phyloP scores from a whole-genome alignment of 2,329 filamentous ascomycete species.

The Pestalotiopsis sp. region DNA sequence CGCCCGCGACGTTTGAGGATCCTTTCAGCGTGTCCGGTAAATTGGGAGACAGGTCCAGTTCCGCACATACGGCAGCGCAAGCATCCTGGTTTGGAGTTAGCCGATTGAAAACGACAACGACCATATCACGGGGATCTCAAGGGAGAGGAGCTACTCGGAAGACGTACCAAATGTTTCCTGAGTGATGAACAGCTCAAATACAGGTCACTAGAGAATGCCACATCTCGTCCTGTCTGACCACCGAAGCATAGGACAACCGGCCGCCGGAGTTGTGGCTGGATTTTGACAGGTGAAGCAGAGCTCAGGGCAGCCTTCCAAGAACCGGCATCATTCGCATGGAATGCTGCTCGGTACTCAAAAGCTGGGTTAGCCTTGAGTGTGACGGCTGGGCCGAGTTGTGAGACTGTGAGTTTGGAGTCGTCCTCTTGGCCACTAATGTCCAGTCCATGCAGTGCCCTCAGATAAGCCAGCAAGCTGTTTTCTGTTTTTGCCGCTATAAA shows the following conservation, averaged over 20 bases:
- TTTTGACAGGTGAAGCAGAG: neutral
- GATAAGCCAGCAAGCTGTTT: neutral
- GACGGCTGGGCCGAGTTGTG: neutral
- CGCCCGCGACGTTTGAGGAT: constrained; percentile 20
- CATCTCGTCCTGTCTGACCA: neutral
- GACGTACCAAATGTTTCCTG: neutral
- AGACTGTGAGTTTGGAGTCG: neutral
- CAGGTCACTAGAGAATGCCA: neutral
- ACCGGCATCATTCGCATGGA: neutral
- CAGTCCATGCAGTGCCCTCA: neutral
- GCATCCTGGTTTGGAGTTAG: constrained; percentile 16
- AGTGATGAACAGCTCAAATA: neutral
- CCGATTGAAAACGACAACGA: constrained; percentile 29
- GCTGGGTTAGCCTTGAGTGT: neutral
- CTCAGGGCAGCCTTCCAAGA: neutral
- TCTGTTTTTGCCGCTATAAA: neutral
- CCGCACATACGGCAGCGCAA: neutral
- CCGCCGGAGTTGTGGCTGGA: neutral
- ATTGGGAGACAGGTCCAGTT: neutral
- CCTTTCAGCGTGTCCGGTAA: constrained; percentile 26
- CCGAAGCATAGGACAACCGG: neutral
- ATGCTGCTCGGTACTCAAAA: neutral
- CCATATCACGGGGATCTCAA: neutral
- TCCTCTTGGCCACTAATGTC: neutral
- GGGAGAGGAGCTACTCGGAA: neutral